Evolutionary conservation across 345 rosid species (phyloP), one percentile per base, ranked within the genome.

Genomic region (Pistacia atlantica): DNA sequence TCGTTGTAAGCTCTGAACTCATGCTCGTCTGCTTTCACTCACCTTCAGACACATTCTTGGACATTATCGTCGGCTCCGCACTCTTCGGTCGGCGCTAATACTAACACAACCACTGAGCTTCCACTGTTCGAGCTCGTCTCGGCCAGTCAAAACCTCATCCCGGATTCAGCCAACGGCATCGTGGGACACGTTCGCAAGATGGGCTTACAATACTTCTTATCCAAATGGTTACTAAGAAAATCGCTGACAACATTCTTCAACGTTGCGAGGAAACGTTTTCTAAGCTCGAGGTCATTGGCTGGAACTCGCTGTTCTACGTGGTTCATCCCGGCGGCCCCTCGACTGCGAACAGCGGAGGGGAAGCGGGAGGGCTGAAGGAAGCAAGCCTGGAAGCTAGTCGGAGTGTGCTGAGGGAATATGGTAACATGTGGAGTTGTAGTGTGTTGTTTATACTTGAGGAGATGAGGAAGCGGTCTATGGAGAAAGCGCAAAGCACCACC

Each of bases 291-390:
- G 37, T 37, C 11, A 18, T 1, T 38, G 75, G 58, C 12, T 42
- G 52, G 64, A 72, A 72, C 75, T 57, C 65, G 5, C 8, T 72
- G 25, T 72, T 72, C 31, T 72, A 58, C 37, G 45, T 72, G 1
- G 64, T 58, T 12, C 75, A 72, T 42, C 75, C 75, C 3, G 75
- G 65, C 11, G 75, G 75, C 28, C 75, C 75, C 3, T 33, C 65
- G 33, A 18, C n/a, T 72, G n/a, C 11, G 11, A 0, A 18, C 37
- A 35, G 18, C 58, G 2, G 75, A 72, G 33, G 5, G 20, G 8
- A 59, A 59, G 22, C 66, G 58, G 8, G n/a, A n/a, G 65, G 55
- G 18, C 20, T 72, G 75, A 11, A 38, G 20, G n/a, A 58, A 8
- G 66, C 58, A 4, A 72, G 42, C 8, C 17, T 72, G 31, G n/a